Percentiles rank a stretch among this genome's conserved stretches.
Evolutionary conservation across 192 early-diverging fungal genomes (phyloP).

Genomic region (Coemansia sp.): DNA sequence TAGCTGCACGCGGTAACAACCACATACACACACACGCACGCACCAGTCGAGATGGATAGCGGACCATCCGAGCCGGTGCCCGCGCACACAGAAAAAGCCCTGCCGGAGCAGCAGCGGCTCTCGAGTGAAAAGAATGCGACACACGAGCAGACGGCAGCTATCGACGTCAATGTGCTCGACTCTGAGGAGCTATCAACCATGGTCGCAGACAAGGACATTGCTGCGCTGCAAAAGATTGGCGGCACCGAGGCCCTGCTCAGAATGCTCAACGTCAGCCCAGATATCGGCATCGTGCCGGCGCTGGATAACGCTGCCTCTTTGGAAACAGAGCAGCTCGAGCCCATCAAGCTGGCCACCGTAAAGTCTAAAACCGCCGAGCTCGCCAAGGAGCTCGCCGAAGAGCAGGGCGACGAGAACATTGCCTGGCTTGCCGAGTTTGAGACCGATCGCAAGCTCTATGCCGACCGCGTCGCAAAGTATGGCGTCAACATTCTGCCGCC

Average conservation of each 20-base stretch:
- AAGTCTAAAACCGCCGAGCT: constrained; percentile 11
- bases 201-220: constrained; percentile 40
- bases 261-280: constrained; percentile 19
- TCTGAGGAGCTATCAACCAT: constrained; percentile 26
- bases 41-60: not conserved
- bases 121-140: not conserved
- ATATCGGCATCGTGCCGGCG: constrained; percentile 21
- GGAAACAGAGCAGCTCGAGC: not conserved
- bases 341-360: not conserved
- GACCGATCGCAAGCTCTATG: constrained; percentile 41
- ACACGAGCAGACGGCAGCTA: not conserved
- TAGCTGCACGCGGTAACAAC: too few species aligned
- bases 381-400: constrained; percentile 32
- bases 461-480: constrained; percentile 56
- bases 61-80: not conserved
- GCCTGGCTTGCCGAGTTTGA: constrained; percentile 48
- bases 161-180: constrained; percentile 3
- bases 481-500: constrained; percentile 71
- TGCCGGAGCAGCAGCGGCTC: not conserved
- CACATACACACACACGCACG: not conserved
- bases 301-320: not conserved
- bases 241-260: constrained; percentile 31
- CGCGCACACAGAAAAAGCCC: constrained; percentile 6
- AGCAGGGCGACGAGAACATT: constrained; percentile 19
- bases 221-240: constrained; percentile 27